phyloP scores from a whole-genome alignment of 495 filamentous ascomycete genomes.

The Ascodesmis nigricans region DNA sequence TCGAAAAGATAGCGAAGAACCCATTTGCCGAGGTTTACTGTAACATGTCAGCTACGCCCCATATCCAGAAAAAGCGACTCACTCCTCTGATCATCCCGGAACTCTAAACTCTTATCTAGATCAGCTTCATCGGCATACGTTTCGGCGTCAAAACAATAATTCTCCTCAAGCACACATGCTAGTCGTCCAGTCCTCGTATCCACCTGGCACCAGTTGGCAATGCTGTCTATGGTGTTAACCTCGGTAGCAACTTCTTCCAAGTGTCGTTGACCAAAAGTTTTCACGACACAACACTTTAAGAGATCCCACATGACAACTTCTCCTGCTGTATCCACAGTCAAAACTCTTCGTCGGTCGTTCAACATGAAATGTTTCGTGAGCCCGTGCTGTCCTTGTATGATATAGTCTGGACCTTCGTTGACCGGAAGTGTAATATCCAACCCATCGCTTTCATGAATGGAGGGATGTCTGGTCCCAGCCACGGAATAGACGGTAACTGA shows the following conservation, averaged over 20 bases:
- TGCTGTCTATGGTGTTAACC: slow-evolving; percentile 68
- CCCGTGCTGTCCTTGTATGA: slow-evolving; percentile 87
- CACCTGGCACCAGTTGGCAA: slow-evolving; percentile 86
- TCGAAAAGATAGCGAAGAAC: slow-evolving; percentile 81
- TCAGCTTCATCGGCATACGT: slow-evolving; percentile 80
- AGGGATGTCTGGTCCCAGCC: slow-evolving; percentile 31
- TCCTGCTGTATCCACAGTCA: slow-evolving; percentile 85
- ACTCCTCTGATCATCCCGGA: slow-evolving; percentile 89
- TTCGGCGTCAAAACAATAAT: slow-evolving; percentile 94
- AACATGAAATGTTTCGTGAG: slow-evolving; percentile 80
- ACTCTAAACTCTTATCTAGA: slow-evolving; percentile 48
- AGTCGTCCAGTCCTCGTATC: slow-evolving; percentile 80
- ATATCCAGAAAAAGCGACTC: slow-evolving; percentile 24
- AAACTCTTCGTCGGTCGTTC: slow-evolving; percentile 69
- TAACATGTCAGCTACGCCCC: background rate
- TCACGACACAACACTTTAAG: slow-evolving; percentile 59
- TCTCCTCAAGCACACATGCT: slow-evolving; percentile 76
- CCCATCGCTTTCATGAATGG: slow-evolving; percentile 34
- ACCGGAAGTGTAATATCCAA: slow-evolving; percentile 38
- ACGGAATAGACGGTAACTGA: slow-evolving; percentile 28
- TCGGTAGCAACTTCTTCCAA: slow-evolving; percentile 77
- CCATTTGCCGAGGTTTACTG: slow-evolving; percentile 96
- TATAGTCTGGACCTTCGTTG: slow-evolving; percentile 54
- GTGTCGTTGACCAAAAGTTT: slow-evolving; percentile 77
- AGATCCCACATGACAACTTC: slow-evolving; percentile 96